Base-by-base conservation (phyloP, 108 stramenopile species). In the Heterococcus sp. region DNA sequence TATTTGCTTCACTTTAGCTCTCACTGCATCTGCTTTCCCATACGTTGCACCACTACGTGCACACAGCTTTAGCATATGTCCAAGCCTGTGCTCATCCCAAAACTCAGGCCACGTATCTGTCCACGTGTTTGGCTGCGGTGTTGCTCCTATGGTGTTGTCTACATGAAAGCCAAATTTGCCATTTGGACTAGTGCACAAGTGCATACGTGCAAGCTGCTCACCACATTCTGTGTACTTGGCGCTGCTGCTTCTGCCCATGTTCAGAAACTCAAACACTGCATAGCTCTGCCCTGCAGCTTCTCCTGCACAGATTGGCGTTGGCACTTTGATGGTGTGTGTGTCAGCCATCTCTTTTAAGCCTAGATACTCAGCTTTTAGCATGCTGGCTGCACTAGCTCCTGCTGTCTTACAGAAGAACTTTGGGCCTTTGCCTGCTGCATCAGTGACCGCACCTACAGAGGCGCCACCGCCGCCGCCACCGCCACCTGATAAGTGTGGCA, bases 81-180 rank as follows among this genome's bases (percentile, higher is more conserved):
- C 85, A 40, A 92, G 85, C 32, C 93, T 83, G 67, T 70, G 67
- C 40, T 90, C 86, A 37, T 89, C 88, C 90, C 90, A 93, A 85
- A 93, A 93, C 39, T 92, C 91, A 21, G 84, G 86, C 93, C 93
- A 93, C 66, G 88, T 84, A 26, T 89, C 83, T 72, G 80, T 85
- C 91, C 92, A 92, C 3, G 89, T 87, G 65, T 93, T 93, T 1
- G 90, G 90, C 70, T 93, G 92, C 32, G 81, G 88, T 37, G 92
- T 92, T 2, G 79, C 79, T 27, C 92, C 92, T 40, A 91, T 91
- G 28, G 92, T 93, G 77, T 93, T 93, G 78, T 93, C 89, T 14
- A 92, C 79, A 68, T 90, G 89, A 75, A 91, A 93, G 30, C 92
- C 92, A 85, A 89, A 93, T 31, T 72, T 71, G 0, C 79, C 78